Conservation (phyloP, 805 yeast species). For the Candida sonorensis region DNA sequence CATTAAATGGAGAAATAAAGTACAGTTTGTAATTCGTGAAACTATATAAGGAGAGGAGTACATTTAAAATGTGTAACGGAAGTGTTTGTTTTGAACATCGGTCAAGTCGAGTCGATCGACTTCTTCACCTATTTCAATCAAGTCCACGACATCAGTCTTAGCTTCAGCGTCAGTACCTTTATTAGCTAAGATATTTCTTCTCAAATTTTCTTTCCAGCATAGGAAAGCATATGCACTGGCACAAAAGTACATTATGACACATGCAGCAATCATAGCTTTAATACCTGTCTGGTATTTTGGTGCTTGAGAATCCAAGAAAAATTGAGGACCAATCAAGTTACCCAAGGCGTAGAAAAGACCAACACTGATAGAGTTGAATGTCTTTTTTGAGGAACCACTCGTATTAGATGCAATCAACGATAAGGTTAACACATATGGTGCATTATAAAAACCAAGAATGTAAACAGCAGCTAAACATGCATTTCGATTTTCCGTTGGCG, state of each 20-base stretch:
- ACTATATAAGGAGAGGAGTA: too few relatives aligned
- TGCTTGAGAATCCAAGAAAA: slow-evolving; percentile 43
- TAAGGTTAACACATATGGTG: slow-evolving; percentile 15
- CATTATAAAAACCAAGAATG: slow-evolving; percentile 16
- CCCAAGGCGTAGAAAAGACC: slow-evolving; percentile 50
- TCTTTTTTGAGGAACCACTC: slow-evolving; percentile 64
- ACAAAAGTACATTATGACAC: slow-evolving; percentile 16
- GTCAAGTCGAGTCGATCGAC: slow-evolving; percentile 38
- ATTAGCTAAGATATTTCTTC: too few relatives aligned
- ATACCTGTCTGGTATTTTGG: slow-evolving; percentile 55
- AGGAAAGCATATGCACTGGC: slow-evolving; percentile 11
- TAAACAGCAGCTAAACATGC: slow-evolving; percentile 20
- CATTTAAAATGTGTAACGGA: slow-evolving; percentile 37
- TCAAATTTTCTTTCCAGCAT: slow-evolving; percentile 36
- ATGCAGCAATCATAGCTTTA: slow-evolving; percentile 31
- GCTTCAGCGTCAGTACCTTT: slow-evolving; percentile 22
- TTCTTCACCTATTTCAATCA: slow-evolving; percentile 11
- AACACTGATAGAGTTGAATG: slow-evolving; percentile 22
- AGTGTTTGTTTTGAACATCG: slow-evolving; percentile 49
- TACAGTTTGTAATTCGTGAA: too few relatives aligned
- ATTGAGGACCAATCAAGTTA: slow-evolving; percentile 58
- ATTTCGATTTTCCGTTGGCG: slow-evolving; percentile 11
- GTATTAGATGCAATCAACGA: slow-evolving; percentile 32
- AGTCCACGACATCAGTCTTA: slow-evolving; percentile 7
- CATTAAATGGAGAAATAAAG: too few relatives aligned